Conservation (phyloP, 192 early-diverging fungal species). For the Linnemannia elongata region DNA sequence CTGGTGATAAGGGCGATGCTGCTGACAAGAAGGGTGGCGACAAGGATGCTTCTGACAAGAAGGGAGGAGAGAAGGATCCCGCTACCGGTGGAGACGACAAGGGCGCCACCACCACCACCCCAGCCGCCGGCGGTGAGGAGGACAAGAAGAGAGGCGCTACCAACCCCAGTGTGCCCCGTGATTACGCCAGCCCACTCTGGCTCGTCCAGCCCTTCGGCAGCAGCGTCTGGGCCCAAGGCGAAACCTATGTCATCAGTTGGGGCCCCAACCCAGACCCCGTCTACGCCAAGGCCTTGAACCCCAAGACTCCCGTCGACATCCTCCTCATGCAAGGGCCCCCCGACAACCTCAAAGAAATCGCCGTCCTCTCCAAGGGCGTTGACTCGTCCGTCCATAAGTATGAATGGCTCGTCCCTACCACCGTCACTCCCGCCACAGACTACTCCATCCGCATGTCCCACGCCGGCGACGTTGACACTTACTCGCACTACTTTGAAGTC, state of each 20-base stretch:
- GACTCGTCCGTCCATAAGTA: slow-evolving; percentile 29
- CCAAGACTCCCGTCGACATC: slow-evolving; percentile 36
- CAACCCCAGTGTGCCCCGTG: neutral
- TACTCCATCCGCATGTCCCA: slow-evolving; percentile 42
- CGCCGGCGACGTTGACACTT: slow-evolving; percentile 26
- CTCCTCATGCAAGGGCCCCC: slow-evolving; percentile 42
- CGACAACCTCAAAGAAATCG: slow-evolving; percentile 14
- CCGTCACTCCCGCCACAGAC: slow-evolving; percentile 24
- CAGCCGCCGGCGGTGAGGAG: neutral
- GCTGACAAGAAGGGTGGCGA: neutral
- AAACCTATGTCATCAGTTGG: slow-evolving; percentile 46
- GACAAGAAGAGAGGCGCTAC: neutral
- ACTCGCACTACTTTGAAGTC: slow-evolving; percentile 55
- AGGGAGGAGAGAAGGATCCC: neutral
- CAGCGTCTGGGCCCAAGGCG: slow-evolving; percentile 50
- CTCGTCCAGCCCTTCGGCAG: slow-evolving; percentile 44
- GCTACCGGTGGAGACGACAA: neutral
- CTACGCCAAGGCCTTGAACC: slow-evolving; percentile 25
- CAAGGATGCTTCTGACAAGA: slow-evolving; percentile 1
- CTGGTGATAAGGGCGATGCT: neutral
- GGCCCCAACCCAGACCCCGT: slow-evolving; percentile 44
- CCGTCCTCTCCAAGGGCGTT: slow-evolving; percentile 2
- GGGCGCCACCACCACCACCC: neutral
- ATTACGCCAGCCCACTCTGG: slow-evolving; percentile 35
- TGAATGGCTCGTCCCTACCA: slow-evolving; percentile 42